Conservation (phyloP, 306 rosid species). For the Cicer judaicum region DNA sequence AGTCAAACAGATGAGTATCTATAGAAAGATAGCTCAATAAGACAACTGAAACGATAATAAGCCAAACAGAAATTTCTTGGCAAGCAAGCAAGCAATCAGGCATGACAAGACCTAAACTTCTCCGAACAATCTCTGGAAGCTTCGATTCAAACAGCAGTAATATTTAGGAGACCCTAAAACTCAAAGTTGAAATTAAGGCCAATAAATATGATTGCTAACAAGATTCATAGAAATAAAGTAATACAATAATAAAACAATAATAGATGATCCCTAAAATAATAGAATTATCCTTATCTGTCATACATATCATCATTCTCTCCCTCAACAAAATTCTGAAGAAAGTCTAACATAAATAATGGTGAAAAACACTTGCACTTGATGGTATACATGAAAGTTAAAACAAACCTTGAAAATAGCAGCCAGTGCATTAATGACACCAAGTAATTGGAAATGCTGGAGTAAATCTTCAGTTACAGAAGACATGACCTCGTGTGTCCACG, state of each 20-base stretch:
- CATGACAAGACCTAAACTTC: not conserved
- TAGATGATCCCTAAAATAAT: conserved; percentile 9
- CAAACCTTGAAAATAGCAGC: conserved; percentile 92
- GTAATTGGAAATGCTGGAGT: conserved; percentile 77
- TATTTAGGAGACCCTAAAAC: not conserved
- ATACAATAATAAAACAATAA: not conserved
- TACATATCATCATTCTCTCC: conserved; percentile 6
- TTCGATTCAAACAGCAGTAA: conserved; percentile 8
- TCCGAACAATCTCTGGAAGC: not conserved
- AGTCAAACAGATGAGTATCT: not conserved
- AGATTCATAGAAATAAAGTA: conserved; percentile 7
- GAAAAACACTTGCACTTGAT: conserved; percentile 20
- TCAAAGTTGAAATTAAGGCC: not conserved
- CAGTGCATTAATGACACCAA: conserved; percentile 77
- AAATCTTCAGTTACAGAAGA: conserved; percentile 65
- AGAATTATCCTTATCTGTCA: not conserved
- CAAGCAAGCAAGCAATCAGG: not conserved
- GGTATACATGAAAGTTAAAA: conserved; percentile 33
- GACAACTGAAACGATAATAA: not conserved
- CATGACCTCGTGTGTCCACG: conserved; percentile 84
- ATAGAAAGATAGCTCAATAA: conserved; percentile 11
- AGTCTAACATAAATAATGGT: conserved; percentile 28
- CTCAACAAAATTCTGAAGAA: conserved; percentile 13
- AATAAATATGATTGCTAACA: conserved; percentile 3
- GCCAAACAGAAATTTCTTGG: conserved; percentile 12